phyloP scores from a whole-genome alignment of 2,329 filamentous ascomycete species.

The Aotearoamyces nothofagi region DNA sequence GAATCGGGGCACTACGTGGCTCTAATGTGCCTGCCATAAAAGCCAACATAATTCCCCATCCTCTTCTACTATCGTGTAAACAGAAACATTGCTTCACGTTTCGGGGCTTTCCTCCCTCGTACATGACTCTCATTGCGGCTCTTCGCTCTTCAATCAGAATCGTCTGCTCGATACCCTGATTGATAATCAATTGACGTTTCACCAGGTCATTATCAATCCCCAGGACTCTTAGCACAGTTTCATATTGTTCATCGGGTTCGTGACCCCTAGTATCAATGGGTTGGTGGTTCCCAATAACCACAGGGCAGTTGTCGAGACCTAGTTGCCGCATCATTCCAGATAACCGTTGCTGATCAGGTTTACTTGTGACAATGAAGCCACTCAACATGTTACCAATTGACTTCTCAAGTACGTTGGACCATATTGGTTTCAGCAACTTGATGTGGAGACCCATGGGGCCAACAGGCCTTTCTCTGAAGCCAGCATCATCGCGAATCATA shows the following conservation, averaged over 20 bases:
- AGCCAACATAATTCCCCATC: slow-evolving; percentile 44
- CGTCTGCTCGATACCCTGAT: slow-evolving; percentile 67
- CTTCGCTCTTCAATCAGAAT: slow-evolving; percentile 56
- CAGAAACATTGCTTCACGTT: slow-evolving; percentile 65
- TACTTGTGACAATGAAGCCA: slow-evolving; percentile 69
- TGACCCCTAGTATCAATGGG: slow-evolving; percentile 43
- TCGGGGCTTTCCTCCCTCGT: slow-evolving; percentile 36
- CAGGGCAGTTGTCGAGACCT: slow-evolving; percentile 31
- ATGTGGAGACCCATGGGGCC: slow-evolving; percentile 75
- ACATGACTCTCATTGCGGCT: slow-evolving; percentile 56
- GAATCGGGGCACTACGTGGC: slow-evolving; percentile 33
- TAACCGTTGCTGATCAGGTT: slow-evolving; percentile 58
- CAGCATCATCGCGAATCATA: slow-evolving; percentile 51
- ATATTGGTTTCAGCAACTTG: slow-evolving; percentile 61
- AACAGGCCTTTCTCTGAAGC: slow-evolving; percentile 59
- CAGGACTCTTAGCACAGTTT: slow-evolving; percentile 68
- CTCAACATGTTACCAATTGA: slow-evolving; percentile 55
- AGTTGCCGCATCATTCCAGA: slow-evolving; percentile 45
- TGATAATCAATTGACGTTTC: slow-evolving; percentile 71
- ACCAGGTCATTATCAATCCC: slow-evolving; percentile 71
- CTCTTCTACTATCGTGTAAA: slow-evolving; percentile 43
- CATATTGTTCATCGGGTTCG: slow-evolving; percentile 58
- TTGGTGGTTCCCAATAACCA: slow-evolving; percentile 47
- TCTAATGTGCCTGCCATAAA: slow-evolving; percentile 29
- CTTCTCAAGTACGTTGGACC: slow-evolving; percentile 71